Evolutionary conservation across 352 stramenopile genomes (phyloP).

Genomic region (Globisporangium parvum): DNA sequence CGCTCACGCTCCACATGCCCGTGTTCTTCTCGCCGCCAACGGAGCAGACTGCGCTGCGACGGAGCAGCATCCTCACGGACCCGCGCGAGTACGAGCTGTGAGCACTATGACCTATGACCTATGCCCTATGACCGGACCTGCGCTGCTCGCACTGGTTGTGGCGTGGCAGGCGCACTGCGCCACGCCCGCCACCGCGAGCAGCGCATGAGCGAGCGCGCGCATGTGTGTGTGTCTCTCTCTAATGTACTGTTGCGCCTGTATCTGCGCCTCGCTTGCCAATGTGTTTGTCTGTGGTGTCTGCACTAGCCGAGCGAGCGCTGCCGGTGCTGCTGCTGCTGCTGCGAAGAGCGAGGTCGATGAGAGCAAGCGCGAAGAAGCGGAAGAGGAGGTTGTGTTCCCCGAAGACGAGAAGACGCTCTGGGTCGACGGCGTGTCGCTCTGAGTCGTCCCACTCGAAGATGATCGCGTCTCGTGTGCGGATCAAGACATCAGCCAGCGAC

Average conservation of each 20-base stretch:
- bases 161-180: not conserved
- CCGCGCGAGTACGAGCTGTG: constrained; percentile 57
- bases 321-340: no score
- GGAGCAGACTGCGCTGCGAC: constrained; percentile 27
- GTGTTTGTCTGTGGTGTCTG: not conserved
- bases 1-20: constrained; percentile 50
- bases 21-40: constrained; percentile 58
- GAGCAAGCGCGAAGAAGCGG: not conserved
- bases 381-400: not conserved
- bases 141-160: not conserved
- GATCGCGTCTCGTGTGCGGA: not conserved
- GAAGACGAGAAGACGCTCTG: constrained; percentile 11
- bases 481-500: not conserved
- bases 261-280: no score
- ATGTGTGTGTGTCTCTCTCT: not conserved
- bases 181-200: no score
- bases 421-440: constrained; percentile 13
- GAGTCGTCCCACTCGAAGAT: not conserved
- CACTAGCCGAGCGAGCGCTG: not conserved
- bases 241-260: not conserved
- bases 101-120: constrained; percentile 2
- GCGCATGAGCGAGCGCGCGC: no score
- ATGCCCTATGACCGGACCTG: not conserved
- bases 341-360: not conserved
- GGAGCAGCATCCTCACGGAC: constrained; percentile 38